A percentile compares a stretch with the other conserved stretches of the same genome.
Evolutionary conservation across 1,139 yeast genomes (phyloP).

Genomic region (Suhomyces kunorum): DNA sequence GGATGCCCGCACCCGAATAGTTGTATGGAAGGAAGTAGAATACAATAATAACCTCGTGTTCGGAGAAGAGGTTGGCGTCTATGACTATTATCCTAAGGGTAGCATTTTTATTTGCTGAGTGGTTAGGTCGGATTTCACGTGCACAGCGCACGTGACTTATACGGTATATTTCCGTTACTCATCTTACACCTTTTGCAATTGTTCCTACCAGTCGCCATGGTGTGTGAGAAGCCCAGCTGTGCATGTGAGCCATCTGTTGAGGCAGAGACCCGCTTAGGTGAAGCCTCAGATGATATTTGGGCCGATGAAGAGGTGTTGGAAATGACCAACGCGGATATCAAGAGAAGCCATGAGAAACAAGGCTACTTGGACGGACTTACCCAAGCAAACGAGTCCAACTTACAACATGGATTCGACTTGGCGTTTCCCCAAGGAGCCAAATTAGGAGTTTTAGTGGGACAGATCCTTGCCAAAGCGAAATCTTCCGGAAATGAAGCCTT

Average conservation of each 20-base stretch:
- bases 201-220: not conserved
- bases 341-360: constrained; percentile 71
- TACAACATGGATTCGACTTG: constrained; percentile 79
- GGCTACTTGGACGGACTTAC: constrained; percentile 86
- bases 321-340: constrained; percentile 37
- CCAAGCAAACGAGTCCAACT: constrained; percentile 63
- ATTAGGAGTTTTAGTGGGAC: constrained; percentile 68
- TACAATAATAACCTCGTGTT: not conserved
- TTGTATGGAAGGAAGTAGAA: not conserved
- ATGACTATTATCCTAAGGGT: not conserved
- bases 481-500: constrained; percentile 22
- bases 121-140: not conserved
- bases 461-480: constrained; percentile 52
- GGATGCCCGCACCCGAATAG: constrained; percentile 19
- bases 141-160: not conserved
- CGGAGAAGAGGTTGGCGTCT: not conserved
- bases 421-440: constrained; percentile 77
- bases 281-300: constrained; percentile 42
- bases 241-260: constrained; percentile 7
- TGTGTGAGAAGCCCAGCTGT: constrained; percentile 4
- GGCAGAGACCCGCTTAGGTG: constrained; percentile 6
- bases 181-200: not conserved
- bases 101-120: constrained; percentile 1
- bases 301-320: constrained; percentile 38
- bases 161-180: too few relatives aligned